Evolutionary conservation across 2,329 filamentous ascomycete species (phyloP), one percentile per base, ranked within the genome.

Genomic region (Ramichloridium luteum): DNA sequence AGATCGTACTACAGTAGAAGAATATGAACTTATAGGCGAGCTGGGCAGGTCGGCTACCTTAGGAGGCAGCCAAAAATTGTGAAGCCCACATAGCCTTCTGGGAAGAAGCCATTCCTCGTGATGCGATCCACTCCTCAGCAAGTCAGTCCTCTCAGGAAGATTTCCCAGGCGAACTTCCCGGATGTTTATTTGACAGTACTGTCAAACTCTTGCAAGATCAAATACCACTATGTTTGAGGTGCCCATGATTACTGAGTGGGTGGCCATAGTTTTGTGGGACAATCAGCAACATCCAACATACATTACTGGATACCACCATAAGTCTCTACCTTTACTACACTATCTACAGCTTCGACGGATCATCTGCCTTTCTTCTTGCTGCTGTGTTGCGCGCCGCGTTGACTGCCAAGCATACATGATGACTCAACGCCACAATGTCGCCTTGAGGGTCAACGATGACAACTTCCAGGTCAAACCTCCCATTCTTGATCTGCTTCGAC

Each of bases 391-490:
- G 70, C 45, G 67, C 67, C n/a, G 70, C 65, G 36, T 65, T 64
- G 27, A 84, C 47, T 16, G 78, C 68, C 49, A 84, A 59, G 13
- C 66, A 68, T 38, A 83, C 68, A 54, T 85, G 79, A 44, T 75
- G 68, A 49, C 73, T 77, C 39, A 82, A 47, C 2, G 76, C 77
- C 16, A 85, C 67, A 23, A 84, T 46, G 27, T 81, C 74, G 0
- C 74, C 74, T 2, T 56, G 48, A 20, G 65, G 66, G 56, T 86
- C 77, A 51, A 76, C 54, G 2, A 86, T 59, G 16, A 75, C 57
- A 13, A 88, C 64, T 41, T 88, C 79, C 27, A 85, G 49, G 59
- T 92, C 83, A 50, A 81, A 76, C 36, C 78, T 63, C 1, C 82
- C 82, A 41, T 83, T 75, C 42, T 65, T 67, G 25, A 86, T 70